Evolutionary conservation across 2,329 filamentous ascomycete genomes (phyloP), one percentile per base, ranked within the genome.

Genomic region (Xylaria sp.): DNA sequence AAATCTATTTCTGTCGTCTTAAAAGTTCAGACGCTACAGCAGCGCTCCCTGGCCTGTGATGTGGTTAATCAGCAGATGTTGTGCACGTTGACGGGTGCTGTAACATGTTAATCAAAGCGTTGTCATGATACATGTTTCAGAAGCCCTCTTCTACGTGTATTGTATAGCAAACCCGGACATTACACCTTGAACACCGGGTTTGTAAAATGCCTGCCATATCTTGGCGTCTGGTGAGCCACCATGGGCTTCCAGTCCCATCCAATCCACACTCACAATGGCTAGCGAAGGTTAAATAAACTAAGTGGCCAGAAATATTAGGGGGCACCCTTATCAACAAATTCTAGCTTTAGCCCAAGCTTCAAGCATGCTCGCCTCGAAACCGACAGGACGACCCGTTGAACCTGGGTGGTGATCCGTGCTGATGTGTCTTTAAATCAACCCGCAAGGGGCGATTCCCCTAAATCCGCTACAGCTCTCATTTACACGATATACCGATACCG

Each of bases 221-320:
- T 67, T 67, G 65, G 65, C 60, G 48, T 65, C 56, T 65, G 56
- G 57, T 60, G 26, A 63, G 65, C 65, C n/a, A 54, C 49, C 49
- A 13, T 2, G 23, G 46, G 13, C 31, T 10, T 36, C 23, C 31
- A 40, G 17, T 42, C 31, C 26, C 7, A 28, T 53, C 49, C 28
- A 15, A 36, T 11, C 7, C 23, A 5, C 26, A 13, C 26, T 17
- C n/a, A 23, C 48, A 11, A 28, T 6, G 23, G 17, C 6, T 54
- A 3, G 51, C 28, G 5, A 36, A 15, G 17, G 31, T 10, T 4
- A 9, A 33, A n/a, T 4, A 9, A 33, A n/a, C 9, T 5, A 6
- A n/a, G 26, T 23, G 4, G 17, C 28, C 13, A 53, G 49, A n/a
- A 53, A 33, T 3, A 33, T n/a, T 6, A 33, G 26, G 2, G 17